phyloP scores from a whole-genome alignment of 2,329 filamentous ascomycete genomes.

The Ophiostoma piceae region DNA sequence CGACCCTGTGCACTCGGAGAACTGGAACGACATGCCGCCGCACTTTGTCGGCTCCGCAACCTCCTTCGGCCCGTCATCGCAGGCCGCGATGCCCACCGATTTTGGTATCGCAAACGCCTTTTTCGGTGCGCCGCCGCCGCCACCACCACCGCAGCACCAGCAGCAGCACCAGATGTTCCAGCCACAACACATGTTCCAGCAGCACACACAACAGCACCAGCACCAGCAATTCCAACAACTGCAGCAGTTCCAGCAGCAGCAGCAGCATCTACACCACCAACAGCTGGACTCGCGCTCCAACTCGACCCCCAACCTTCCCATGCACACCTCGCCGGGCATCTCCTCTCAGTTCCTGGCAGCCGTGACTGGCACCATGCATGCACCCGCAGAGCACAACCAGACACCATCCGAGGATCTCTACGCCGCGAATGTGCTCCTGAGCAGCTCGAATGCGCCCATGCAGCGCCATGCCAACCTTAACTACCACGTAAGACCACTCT shows the following conservation, averaged over 20 bases:
- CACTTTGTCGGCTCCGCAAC: slow-evolving; percentile 61
- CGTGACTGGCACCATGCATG: neutral
- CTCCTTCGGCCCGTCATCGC: slow-evolving; percentile 47
- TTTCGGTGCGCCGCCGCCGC: neutral
- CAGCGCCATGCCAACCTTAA: slow-evolving; percentile 17
- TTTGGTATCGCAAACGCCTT: slow-evolving; percentile 26
- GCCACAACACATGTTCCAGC: neutral
- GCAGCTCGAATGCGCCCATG: slow-evolving; percentile 38
- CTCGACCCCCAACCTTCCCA: slow-evolving; percentile 15
- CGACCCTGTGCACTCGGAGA: slow-evolving; percentile 46
- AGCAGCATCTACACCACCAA: neutral
- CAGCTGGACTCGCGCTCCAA: slow-evolving; percentile 11
- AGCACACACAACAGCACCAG: neutral
- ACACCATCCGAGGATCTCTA: slow-evolving; percentile 52
- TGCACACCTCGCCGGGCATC: neutral
- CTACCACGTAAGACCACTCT: neutral
- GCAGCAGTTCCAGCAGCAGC: neutral
- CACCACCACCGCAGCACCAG: slow-evolving; percentile 21
- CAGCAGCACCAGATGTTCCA: neutral
- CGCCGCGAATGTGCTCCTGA: slow-evolving; percentile 47
- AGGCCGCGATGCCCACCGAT: neutral
- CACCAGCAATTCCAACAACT: neutral
- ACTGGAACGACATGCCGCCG: slow-evolving; percentile 57
- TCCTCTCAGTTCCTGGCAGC: neutral
- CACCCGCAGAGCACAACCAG: neutral